Conservation (phyloP, 2,329 filamentous ascomycete genomes). For the Rhexocercosporidium sp. region DNA sequence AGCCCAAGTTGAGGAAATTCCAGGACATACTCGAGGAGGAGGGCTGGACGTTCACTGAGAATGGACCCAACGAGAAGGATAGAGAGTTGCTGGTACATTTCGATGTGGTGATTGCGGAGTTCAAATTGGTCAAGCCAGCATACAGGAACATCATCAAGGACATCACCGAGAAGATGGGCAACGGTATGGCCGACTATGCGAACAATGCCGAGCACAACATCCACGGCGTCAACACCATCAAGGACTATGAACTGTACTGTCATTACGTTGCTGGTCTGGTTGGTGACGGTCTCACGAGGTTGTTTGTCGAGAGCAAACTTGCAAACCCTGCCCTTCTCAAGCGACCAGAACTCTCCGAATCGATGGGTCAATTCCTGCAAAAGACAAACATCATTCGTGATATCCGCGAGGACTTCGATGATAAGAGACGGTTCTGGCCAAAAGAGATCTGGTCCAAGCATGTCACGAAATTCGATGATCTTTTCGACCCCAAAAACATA, state of each 20-base stretch:
- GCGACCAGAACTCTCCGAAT: constrained; percentile 82
- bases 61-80: constrained; percentile 92
- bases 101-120: constrained; percentile 82
- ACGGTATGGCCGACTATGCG: constrained; percentile 97
- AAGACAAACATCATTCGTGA: constrained; percentile 99
- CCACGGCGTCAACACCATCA: constrained; percentile 79
- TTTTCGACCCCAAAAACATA: constrained; percentile 82
- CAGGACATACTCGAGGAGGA: constrained; percentile 78
- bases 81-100: constrained; percentile 91
- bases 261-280: constrained; percentile 99
- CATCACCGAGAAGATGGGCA: constrained; percentile 93
- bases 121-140: constrained; percentile 82
- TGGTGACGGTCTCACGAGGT: constrained; percentile 86
- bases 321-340: constrained; percentile 85
- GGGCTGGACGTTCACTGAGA: constrained; percentile 89
- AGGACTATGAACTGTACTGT: constrained; percentile 96
- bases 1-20: constrained; percentile 84
- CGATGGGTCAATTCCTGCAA: constrained; percentile 96
- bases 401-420: constrained; percentile 85
- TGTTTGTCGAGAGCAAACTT: constrained; percentile 87
- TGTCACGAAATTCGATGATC: constrained; percentile 85
- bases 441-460: constrained; percentile 97
- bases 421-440: constrained; percentile 91
- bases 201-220: constrained; percentile 81
- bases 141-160: constrained; percentile 91